Percentiles rank a stretch among this genome's conserved stretches.
phyloP scores from a whole-genome alignment of 345 rosid genomes.

The Eutrema heterophyllum region DNA sequence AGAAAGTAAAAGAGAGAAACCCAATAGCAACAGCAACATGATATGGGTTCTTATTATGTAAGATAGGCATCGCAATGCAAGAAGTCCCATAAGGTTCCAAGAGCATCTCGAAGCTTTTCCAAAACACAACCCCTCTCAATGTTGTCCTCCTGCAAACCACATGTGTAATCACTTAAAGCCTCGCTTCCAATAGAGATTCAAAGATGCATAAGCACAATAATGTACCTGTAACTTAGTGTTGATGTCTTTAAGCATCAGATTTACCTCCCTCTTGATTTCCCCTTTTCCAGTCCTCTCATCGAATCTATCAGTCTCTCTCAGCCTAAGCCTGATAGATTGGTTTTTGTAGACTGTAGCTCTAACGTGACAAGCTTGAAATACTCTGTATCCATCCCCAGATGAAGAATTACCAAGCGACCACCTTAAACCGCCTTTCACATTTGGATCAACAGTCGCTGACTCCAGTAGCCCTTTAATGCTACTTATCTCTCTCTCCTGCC shows the following conservation, averaged over 20 bases:
- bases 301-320: slow-evolving; percentile 55
- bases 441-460: slow-evolving; percentile 51
- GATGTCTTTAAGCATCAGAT: slow-evolving; percentile 46
- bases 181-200: not conserved
- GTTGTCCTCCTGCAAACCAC: slow-evolving; percentile 18
- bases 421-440: slow-evolving; percentile 67
- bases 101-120: slow-evolving; percentile 17
- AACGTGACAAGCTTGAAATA: slow-evolving; percentile 49
- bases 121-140: slow-evolving; percentile 4
- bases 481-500: slow-evolving; percentile 55
- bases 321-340: slow-evolving; percentile 42
- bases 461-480: slow-evolving; percentile 40
- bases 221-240: slow-evolving; percentile 33
- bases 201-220: not conserved
- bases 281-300: slow-evolving; percentile 41
- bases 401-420: slow-evolving; percentile 50
- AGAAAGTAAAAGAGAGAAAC: not conserved
- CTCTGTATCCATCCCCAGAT: slow-evolving; percentile 39
- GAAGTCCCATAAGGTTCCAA: slow-evolving; percentile 26
- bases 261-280: slow-evolving; percentile 36
- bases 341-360: slow-evolving; percentile 33
- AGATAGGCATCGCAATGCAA: slow-evolving; percentile 14
- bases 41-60: not conserved
- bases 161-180: not conserved
- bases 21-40: not conserved